Evolutionary conservation across 106 monocot species (phyloP), one percentile per base, ranked within the genome.

Genomic region (Gastrodia elata): DNA sequence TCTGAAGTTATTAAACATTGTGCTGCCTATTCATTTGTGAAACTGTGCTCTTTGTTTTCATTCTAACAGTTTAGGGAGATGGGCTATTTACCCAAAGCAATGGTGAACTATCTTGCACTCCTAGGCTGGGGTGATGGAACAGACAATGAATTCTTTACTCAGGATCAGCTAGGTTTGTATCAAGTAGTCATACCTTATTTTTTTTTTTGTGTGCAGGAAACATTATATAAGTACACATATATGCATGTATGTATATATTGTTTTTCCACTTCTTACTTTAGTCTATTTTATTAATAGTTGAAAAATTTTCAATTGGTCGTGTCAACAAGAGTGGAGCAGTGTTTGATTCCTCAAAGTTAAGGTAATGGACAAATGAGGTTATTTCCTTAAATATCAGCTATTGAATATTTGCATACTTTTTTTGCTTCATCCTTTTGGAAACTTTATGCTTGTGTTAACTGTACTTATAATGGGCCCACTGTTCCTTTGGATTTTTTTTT

Each of bases 81-180:
- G 97, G 97, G 97, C 37, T 98, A 98, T 75, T 70, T 98, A 77
- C 93, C 97, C 49, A 93, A 93, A 73, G 93, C 90, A 39, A 93
- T 98, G 93, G 85, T 91, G 14, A 98, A 98, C 65, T 98, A 98
- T 72, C 72, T 98, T 33, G 93, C 97, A 69, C 84, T 98, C 10
- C 78, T 98, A 44, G 97, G 97, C 56, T 98, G 97, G 97, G 91
- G 97, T 85, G 97, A 98, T 87, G 97, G 97, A 40, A 98, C 97
- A 64, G 97, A 93, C 79, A 98, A 93, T 85, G 97, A 98, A 77
- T 93, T 98, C 80, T 98, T 87, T 77, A 85, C 88, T n/a, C 84
- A 88, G 36, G 83, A 93, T 76, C 78, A 98, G 39, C 93, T 98
- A 75, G 87, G 95, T 95, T 34, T 71, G 87, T 89, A 69, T 72